phyloP scores from a whole-genome alignment of 2,329 filamentous ascomycete species.

The Ascochyta lentis region DNA sequence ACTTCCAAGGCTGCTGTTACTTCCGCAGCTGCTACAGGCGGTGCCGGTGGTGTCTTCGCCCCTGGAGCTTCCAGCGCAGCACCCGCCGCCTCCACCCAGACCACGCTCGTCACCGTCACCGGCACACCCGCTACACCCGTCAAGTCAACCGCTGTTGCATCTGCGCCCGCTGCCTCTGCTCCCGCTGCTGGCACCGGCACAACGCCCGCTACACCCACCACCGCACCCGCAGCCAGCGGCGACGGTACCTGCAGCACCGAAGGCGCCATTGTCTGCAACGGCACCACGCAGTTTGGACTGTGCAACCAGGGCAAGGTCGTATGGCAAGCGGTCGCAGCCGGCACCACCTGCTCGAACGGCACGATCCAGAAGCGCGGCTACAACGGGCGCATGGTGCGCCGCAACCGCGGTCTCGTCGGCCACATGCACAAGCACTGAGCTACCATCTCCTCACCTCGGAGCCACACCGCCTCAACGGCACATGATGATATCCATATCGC shows the following conservation, averaged over 20 bases:
- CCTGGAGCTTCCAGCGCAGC: constrained; percentile 38
- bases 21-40: constrained; percentile 21
- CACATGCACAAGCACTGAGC: constrained; percentile 17
- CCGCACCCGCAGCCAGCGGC: constrained; percentile 4
- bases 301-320: constrained; percentile 52
- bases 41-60: constrained; percentile 42
- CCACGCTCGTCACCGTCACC: constrained; percentile 41
- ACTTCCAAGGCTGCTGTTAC: constrained; percentile 3
- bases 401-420: constrained; percentile 18
- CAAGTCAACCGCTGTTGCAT: constrained; percentile 2
- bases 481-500: constrained; percentile 10
- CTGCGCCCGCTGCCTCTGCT: constrained; percentile 4
- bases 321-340: constrained; percentile 52
- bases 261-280: constrained; percentile 52
- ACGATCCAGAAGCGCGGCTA: constrained; percentile 45
- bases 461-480: neutral
- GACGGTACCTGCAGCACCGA: constrained; percentile 35
- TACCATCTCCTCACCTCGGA: neutral
- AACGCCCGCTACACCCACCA: constrained; percentile 16
- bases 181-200: constrained; percentile 18
- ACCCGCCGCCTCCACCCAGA: constrained; percentile 29
- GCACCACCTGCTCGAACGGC: constrained; percentile 54
- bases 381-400: constrained; percentile 41
- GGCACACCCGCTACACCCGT: constrained; percentile 24
- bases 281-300: constrained; percentile 50